These are phyloP conservation scores for Neurospora intermedia DNA, from an alignment of 495 filamentous ascomycete species.

Conservation along the genomic window DNA sequence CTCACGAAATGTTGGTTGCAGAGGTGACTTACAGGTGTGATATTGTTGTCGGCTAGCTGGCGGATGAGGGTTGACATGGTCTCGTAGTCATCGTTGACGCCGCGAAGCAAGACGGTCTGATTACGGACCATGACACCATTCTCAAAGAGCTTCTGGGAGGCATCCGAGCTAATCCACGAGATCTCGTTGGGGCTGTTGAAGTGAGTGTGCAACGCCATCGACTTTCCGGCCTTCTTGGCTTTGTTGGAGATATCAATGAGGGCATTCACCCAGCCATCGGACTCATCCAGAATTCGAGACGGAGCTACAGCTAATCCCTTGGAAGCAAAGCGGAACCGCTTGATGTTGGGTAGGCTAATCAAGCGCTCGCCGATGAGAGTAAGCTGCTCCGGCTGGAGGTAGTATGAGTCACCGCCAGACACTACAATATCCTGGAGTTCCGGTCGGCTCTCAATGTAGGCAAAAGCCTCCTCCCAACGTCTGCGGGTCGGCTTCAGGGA, in stretches of 20 bases:
- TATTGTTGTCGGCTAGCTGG: slow-evolving; percentile 41
- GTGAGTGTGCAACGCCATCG: slow-evolving; percentile 51
- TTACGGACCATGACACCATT: slow-evolving; percentile 42
- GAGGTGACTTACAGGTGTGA: slow-evolving; percentile 37
- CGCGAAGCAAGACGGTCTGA: slow-evolving; percentile 42
- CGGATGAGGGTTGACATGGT: slow-evolving; percentile 42
- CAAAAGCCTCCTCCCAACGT: slow-evolving; percentile 37
- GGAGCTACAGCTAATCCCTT: slow-evolving; percentile 47
- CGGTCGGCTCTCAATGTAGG: slow-evolving; percentile 40
- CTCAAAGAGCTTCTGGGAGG: slow-evolving; percentile 37
- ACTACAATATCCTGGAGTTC: slow-evolving; percentile 43
- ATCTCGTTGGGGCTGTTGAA: slow-evolving; percentile 52
- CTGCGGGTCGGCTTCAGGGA: slow-evolving; percentile 29
- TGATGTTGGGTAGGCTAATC: slow-evolving; percentile 30
- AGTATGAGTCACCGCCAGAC: slow-evolving; percentile 49
- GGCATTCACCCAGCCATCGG: slow-evolving; percentile 41
- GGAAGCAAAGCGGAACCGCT: slow-evolving; percentile 45
- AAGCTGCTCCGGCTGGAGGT: slow-evolving; percentile 28
- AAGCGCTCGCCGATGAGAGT: slow-evolving; percentile 29
- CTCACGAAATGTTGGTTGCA: not conserved
- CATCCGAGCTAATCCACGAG: slow-evolving; percentile 44
- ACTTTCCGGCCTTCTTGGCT: slow-evolving; percentile 40
- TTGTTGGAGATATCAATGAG: slow-evolving; percentile 37
- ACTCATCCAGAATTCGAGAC: slow-evolving; percentile 34
- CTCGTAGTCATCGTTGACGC: slow-evolving; percentile 42